phyloP scores from a whole-genome alignment of 1,139 yeast species.

The Eremothecium sinecaudum region DNA sequence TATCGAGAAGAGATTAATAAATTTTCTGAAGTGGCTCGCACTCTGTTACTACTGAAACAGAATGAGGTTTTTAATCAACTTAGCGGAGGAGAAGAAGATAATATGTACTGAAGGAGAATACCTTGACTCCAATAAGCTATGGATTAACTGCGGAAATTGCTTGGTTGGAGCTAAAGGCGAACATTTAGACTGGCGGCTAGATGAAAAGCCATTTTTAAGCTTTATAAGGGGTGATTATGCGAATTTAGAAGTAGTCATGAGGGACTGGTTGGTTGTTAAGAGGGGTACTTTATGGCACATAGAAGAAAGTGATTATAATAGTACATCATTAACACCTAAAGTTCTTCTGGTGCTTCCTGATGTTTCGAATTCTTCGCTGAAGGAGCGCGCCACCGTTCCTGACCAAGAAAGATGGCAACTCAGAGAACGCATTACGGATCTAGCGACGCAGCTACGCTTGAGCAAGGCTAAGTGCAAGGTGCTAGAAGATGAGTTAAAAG shows the following conservation, averaged over 20 bases:
- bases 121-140: neutral
- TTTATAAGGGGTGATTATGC: slow-evolving; percentile 1
- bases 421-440: neutral
- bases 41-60: no score
- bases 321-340: neutral
- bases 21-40: no score
- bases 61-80: neutral
- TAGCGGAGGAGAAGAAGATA: neutral
- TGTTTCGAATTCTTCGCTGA: neutral
- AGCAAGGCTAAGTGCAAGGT: neutral
- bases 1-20: no score
- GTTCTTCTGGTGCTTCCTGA: neutral
- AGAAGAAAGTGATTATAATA: neutral
- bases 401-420: no score
- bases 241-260: neutral
- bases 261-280: slow-evolving; percentile 1
- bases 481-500: slow-evolving; percentile 3
- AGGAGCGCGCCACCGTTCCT: no score
- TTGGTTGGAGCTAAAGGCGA: neutral
- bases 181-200: neutral
- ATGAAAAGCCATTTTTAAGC: neutral
- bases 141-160: neutral
- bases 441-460: neutral
- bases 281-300: slow-evolving; percentile 1
- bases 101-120: neutral